Conservation (phyloP, 345 rosid species). For the Cardamine resedifolia region DNA sequence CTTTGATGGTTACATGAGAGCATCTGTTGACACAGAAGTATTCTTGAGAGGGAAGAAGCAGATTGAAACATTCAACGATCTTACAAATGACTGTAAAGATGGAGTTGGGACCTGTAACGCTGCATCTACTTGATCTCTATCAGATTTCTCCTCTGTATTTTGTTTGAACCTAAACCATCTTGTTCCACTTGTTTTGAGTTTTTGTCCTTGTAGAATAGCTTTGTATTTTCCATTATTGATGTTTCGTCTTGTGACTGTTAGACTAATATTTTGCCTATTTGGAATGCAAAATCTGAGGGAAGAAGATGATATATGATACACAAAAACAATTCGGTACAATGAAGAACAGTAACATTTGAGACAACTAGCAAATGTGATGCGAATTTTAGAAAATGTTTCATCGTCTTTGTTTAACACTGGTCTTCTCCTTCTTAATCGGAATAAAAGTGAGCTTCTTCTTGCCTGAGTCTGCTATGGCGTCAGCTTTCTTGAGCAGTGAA, state of each 20-base stretch:
- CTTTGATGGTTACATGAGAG: slow-evolving; percentile 93
- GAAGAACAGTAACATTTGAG: neutral
- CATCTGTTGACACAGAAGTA: slow-evolving; percentile 83
- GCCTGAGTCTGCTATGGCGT: slow-evolving; percentile 51
- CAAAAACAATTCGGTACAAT: slow-evolving; percentile 24
- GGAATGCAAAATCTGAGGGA: slow-evolving; percentile 19
- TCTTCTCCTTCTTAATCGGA: slow-evolving; percentile 63
- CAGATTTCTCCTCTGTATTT: slow-evolving; percentile 18
- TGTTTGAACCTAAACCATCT: slow-evolving; percentile 22
- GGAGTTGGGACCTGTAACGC: slow-evolving; percentile 74
- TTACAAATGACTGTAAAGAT: slow-evolving; percentile 88
- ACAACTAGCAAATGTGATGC: slow-evolving; percentile 17
- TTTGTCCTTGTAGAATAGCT: slow-evolving; percentile 27
- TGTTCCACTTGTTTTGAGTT: slow-evolving; percentile 30
- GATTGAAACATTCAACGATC: slow-evolving; percentile 86
- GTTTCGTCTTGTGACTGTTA: slow-evolving; percentile 22
- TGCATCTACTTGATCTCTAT: slow-evolving; percentile 53
- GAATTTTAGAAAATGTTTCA: neutral
- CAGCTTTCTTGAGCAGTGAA: slow-evolving; percentile 58
- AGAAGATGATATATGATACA: slow-evolving; percentile 19
- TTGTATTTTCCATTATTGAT: slow-evolving; percentile 5
- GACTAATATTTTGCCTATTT: slow-evolving; percentile 2
- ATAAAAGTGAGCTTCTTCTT: slow-evolving; percentile 76
- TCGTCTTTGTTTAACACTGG: slow-evolving; percentile 41
- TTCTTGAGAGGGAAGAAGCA: slow-evolving; percentile 96